Percentiles rank a stretch among this genome's conserved stretches.
Conservation (phyloP, 306 rosid species). For the Sophora flavescens region DNA sequence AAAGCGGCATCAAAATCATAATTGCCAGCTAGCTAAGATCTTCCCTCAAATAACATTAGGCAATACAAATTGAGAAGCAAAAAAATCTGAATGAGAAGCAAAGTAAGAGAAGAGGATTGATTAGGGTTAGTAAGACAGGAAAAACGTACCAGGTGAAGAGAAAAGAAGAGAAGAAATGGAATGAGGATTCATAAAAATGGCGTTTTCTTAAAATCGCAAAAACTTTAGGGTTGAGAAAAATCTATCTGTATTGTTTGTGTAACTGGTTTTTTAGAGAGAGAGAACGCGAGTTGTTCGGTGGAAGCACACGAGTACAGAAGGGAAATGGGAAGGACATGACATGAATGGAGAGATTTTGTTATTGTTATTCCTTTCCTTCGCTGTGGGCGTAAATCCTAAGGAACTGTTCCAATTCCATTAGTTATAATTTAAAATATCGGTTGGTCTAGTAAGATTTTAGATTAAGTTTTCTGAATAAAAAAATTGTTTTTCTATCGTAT, state of each 20-base stretch:
- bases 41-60: neutral
- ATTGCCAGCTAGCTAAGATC: conserved; percentile 43
- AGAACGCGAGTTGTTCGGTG: conserved; percentile 56
- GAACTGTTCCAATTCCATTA: conserved; percentile 11
- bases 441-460: no score
- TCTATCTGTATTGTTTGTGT: conserved; percentile 53
- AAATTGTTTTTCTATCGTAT: no score
- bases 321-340: conserved; percentile 31
- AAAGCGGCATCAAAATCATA: conserved; percentile 37
- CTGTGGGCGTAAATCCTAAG: conserved; percentile 6
- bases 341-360: conserved; percentile 39
- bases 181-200: conserved; percentile 43
- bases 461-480: no score
- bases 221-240: conserved; percentile 44
- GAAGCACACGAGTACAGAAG: conserved; percentile 36
- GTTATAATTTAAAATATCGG: neutral
- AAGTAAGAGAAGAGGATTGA: neutral
- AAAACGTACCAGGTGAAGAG: conserved; percentile 49
- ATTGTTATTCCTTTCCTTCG: neutral
- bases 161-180: conserved; percentile 39
- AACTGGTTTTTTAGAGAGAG: conserved; percentile 24
- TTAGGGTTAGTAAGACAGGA: conserved; percentile 57
- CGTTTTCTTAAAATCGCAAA: conserved; percentile 22
- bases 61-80: neutral
- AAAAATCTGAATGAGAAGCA: neutral